Evolutionary conservation across 805 yeast species (phyloP), one percentile per base, ranked within the genome.

Genomic region (Ogataea nonfermentans): DNA sequence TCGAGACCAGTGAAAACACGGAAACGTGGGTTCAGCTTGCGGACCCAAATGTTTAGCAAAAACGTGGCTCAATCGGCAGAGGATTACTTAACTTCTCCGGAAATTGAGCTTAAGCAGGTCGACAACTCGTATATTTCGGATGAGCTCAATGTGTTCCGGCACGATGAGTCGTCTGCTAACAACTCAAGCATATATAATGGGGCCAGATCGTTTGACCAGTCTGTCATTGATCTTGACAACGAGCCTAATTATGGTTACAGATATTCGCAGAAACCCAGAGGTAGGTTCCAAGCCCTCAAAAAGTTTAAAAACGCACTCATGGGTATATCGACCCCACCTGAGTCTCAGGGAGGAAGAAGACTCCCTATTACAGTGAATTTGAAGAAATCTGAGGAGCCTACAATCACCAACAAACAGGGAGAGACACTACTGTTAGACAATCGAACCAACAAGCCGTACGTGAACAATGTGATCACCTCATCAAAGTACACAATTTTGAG

Each of bases 401-500:
- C 53, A 48, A 12, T 68, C 57, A 47, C 56, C 53, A 26, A 65
- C 57, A 37, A 56, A 13, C 47, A 49, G 23, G 40, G 51, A n/a
- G 57, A 57, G 41, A 38, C 44, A 25, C 53, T 61, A 22, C 63
- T 82, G 25, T 53, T 81, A 2, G 98, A 91, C 61, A 93, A 84
- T 56, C 70, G 96, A 44, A 76, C 73, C 5, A 62, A 69, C 5
- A 70, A 59, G 29, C 79, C 87, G 0, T 91, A 83, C 59, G 53
- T 73, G 40, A 61, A 72, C 43, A 93, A 93, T 61, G 52, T 71
- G 20, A 82, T 93, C 44, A 85, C 95, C 0, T 89, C 97, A 0
- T 84, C 98, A 3, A 79, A 89, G 53, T 93, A 93, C 64, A 81
- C 90, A 2, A 43, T 84, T 3, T 78, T 81, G 57, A 76, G 89